These are phyloP conservation scores for Paramecium tetraurelia DNA, from an alignment of 73 alveolate genomes.

Conservation along the genomic window DNA sequence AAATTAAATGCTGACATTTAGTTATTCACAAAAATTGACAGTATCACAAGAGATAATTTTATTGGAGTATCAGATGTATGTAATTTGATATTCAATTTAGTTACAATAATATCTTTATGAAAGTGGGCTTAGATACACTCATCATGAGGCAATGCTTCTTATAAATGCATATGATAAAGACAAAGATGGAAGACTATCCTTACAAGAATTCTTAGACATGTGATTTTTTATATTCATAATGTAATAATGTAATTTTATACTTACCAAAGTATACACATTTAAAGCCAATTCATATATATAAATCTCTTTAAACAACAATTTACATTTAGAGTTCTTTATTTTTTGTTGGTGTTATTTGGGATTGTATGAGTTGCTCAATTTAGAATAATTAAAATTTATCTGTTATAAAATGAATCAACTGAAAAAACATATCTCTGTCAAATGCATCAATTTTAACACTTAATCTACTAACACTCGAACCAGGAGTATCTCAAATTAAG, in stretches of 20 bases:
- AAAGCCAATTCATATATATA: not conserved
- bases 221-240: not conserved
- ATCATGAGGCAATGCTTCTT: conserved; percentile 5
- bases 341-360: not conserved
- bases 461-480: conserved; percentile 36
- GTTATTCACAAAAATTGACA: not conserved
- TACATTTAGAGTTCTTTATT: not conserved
- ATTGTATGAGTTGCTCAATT: not conserved
- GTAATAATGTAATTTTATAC: not conserved
- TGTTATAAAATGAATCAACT: conserved; percentile 43
- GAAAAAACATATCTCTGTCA: conserved; percentile 46
- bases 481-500: conserved; percentile 2
- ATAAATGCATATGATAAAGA: not conserved
- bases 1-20: not conserved
- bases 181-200: conserved; percentile 25
- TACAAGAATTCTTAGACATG: not conserved
- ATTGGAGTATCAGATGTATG: conserved; percentile 32
- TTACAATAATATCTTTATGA: conserved; percentile 17
- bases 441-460: conserved; percentile 39
- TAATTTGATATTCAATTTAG: not conserved
- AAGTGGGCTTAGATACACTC: conserved; percentile 5
- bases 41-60: not conserved
- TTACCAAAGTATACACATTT: not conserved
- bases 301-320: no score
- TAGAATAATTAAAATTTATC: conserved; percentile 10